phyloP scores from a whole-genome alignment of 192 early-diverging fungal species.

The Chytriomyces confervae region DNA sequence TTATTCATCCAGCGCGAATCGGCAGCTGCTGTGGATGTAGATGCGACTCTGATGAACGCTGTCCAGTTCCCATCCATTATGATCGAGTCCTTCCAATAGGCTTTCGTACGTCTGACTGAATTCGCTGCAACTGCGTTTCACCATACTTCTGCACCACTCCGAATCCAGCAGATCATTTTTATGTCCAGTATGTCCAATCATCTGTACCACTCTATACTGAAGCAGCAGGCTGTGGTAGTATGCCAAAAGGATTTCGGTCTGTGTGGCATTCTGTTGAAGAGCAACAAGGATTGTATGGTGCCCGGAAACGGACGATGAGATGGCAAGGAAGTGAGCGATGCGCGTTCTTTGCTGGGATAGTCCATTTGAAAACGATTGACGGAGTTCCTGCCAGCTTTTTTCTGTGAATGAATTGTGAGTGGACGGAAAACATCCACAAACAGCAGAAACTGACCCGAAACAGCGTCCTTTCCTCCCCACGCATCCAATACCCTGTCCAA shows the following conservation, averaged over 20 bases:
- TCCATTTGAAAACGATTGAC: background rate
- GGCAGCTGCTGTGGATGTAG: slow-evolving; percentile 3
- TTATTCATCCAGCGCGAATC: slow-evolving; percentile 11
- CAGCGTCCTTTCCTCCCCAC: slow-evolving; percentile 11
- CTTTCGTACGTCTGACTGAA: background rate
- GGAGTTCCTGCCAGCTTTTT: background rate
- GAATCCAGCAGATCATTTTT: background rate
- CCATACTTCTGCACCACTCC: background rate
- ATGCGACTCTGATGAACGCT: slow-evolving; percentile 21
- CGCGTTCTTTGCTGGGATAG: background rate
- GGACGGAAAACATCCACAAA: no score
- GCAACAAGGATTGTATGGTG: slow-evolving; percentile 2
- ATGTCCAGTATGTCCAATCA: background rate
- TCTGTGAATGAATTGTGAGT: no score
- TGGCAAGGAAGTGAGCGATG: background rate
- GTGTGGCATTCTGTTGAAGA: background rate
- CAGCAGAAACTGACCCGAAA: background rate
- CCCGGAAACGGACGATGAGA: background rate
- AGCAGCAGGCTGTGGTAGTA: slow-evolving; percentile 19
- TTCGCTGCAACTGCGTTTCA: background rate
- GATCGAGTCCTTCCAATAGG: background rate
- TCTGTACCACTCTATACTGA: slow-evolving; percentile 1
- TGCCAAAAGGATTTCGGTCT: slow-evolving; percentile 8
- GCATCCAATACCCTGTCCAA: slow-evolving; percentile 20
- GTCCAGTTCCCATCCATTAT: slow-evolving; percentile 13